Evolutionary conservation across 148 eudicot species (phyloP), one percentile per base, ranked within the genome.

Genomic region (Simmondsia chinensis): DNA sequence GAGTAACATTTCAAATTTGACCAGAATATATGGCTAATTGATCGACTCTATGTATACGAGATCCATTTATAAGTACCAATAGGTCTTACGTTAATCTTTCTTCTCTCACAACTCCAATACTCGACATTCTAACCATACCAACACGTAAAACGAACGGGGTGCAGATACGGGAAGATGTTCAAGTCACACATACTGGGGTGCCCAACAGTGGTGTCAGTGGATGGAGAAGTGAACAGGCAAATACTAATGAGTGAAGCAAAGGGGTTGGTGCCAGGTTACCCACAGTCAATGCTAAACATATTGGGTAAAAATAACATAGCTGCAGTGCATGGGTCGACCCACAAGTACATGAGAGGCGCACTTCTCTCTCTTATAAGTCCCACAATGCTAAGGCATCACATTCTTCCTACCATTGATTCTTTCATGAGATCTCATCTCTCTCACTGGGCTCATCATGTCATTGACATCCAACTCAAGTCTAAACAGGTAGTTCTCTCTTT

Each of bases 271-370:
- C 94, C 97, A 39, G 97, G 97, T 7, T 89, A 89, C 60, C 97
- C 97, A 20, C 84, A 81, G 56, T 84, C 95, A 28, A 84, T 89
- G 95, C 36, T 89, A 2, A 85, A 89, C 60, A 89, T 84, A 2
- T 64, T 91, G 21, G 97, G 97, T 0, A 85, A 76, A 82, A 74
- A 79, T 48, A 91, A 91, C 64, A 91, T 91, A 38, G 97, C 97
- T 31, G 97, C 97, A 38, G 97, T 91, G 25, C 87, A 79, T 73
- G 97, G 97, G 26, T 70, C 95, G 47, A 76, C 81, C 2, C 97
- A 91, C 69, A 91, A 82, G 82, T 61, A 79, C 72, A 85, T 91
- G 97, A 82, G 95, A 46, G 95, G 88, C 40, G 95, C 97, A 13
- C 65, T 91, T 51, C 73, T 85, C 17, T 56, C 88, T 23, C 83